Evolutionary conservation across 2,329 filamentous ascomycete species (phyloP).

Genomic region (Capronia epimyces): DNA sequence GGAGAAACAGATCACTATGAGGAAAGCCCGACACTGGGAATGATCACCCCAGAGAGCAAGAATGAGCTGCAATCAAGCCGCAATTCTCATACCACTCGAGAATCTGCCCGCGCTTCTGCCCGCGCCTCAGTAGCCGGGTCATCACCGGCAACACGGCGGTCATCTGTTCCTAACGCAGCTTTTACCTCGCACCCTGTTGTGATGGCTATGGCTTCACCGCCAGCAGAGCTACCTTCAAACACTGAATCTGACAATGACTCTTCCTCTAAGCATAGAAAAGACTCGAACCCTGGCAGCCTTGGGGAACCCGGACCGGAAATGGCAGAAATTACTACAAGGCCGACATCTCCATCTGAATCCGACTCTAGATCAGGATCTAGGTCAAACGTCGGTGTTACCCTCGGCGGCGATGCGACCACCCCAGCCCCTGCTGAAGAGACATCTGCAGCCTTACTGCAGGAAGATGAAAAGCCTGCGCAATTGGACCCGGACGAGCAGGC

Average conservation of each 20-base stretch:
- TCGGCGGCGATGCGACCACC: constrained; percentile 5
- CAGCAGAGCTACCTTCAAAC: constrained; percentile 19
- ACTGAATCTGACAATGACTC: constrained; percentile 3
- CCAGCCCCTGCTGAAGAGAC: constrained; percentile 17
- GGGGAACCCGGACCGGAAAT: constrained; percentile 27
- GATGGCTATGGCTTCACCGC: constrained; percentile 23
- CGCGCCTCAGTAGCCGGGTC: constrained; percentile 11
- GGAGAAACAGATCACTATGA: constrained; percentile 15
- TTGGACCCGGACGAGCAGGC: background rate
- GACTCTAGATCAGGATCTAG: constrained; percentile 12
- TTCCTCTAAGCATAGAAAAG: constrained; percentile 9
- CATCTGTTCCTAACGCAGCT: constrained; percentile 16
- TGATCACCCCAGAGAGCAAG: constrained; percentile 12
- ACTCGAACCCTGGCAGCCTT: constrained; percentile 15
- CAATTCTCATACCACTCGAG: no score
- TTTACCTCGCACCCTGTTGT: constrained; percentile 24
- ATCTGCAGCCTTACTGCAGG: constrained; percentile 6
- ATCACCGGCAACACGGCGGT: constrained; percentile 11
- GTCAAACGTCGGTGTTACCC: constrained; percentile 7
- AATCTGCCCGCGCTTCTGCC: constrained; percentile 4
- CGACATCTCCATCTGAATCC: constrained; percentile 10
- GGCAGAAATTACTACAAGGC: constrained; percentile 9
- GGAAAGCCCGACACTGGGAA: constrained; percentile 14
- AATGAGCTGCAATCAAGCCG: constrained; percentile 4
- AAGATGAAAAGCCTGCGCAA: background rate